Percentiles rank a stretch among this genome's conserved stretches.
These are phyloP conservation scores for Pterocarpus macrocarpus DNA, from an alignment of 306 rosid species.

Conservation along the genomic window DNA sequence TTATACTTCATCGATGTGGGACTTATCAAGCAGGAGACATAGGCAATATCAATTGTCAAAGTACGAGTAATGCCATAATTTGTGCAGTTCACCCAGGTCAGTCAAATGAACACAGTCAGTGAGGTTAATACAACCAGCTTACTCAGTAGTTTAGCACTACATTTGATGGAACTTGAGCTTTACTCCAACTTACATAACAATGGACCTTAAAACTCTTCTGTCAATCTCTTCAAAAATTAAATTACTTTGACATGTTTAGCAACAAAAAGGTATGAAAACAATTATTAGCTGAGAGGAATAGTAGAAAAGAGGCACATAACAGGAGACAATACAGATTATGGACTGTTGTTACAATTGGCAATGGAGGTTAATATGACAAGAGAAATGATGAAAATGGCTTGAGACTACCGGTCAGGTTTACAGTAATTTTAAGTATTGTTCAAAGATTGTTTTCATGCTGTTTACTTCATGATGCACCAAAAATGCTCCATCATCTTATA, in stretches of 20 bases:
- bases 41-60: no score
- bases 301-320: not conserved
- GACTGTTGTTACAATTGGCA: not conserved
- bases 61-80: no score
- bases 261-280: not conserved
- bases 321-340: not conserved
- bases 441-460: no score
- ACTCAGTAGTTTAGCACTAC: not conserved
- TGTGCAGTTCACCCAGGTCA: no score
- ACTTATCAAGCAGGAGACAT: not conserved
- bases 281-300: not conserved
- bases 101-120: no score
- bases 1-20: not conserved
- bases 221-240: not conserved
- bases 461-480: not conserved
- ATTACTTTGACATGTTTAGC: not conserved
- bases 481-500: not conserved
- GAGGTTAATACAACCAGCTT: not conserved
- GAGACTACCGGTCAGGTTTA: not conserved
- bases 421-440: not conserved
- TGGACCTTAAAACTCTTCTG: slow-evolving; percentile 1
- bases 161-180: slow-evolving; percentile 5
- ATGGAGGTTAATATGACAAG: not conserved
- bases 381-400: not conserved
- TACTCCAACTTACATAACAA: slow-evolving; percentile 9